phyloP scores from a whole-genome alignment of 23 red algal genomes.

The Agarophyton chilense region DNA sequence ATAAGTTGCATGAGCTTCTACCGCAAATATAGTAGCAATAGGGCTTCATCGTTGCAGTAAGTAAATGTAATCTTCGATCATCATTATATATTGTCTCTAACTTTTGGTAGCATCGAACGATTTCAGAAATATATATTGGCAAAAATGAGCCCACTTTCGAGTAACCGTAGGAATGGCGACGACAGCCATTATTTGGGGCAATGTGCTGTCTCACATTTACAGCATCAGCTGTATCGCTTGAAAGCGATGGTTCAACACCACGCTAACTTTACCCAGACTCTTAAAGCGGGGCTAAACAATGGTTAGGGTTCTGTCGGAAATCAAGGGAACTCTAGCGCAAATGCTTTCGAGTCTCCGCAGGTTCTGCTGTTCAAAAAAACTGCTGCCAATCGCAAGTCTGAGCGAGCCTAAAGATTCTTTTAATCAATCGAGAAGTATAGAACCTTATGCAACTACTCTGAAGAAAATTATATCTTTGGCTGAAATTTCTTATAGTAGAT shows the following conservation, averaged over 20 bases:
- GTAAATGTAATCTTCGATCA: background rate
- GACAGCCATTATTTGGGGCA: background rate
- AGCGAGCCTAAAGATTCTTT: constrained; percentile 9
- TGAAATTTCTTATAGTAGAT: too few species aligned
- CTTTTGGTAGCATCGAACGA: background rate
- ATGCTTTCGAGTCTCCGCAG: background rate
- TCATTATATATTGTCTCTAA: background rate
- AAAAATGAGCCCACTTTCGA: background rate
- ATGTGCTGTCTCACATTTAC: background rate
- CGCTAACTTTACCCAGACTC: background rate
- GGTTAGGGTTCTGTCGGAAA: background rate
- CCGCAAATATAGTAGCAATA: background rate
- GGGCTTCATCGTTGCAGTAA: background rate
- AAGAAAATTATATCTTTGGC: constrained; percentile 35
- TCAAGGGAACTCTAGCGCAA: background rate
- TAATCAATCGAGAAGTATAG: background rate
- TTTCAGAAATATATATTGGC: background rate
- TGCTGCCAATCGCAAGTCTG: background rate
- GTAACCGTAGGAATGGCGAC: background rate
- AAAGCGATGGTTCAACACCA: background rate
- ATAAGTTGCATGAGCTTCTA: too few species aligned
- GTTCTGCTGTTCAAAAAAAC: constrained; percentile 28
- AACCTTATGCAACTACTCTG: constrained; percentile 2
- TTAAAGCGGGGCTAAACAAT: background rate
- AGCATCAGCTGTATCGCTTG: background rate